These are phyloP conservation scores for Pyrenophora teres DNA, from an alignment of 2,329 filamentous ascomycete genomes.

Conservation along the genomic window DNA sequence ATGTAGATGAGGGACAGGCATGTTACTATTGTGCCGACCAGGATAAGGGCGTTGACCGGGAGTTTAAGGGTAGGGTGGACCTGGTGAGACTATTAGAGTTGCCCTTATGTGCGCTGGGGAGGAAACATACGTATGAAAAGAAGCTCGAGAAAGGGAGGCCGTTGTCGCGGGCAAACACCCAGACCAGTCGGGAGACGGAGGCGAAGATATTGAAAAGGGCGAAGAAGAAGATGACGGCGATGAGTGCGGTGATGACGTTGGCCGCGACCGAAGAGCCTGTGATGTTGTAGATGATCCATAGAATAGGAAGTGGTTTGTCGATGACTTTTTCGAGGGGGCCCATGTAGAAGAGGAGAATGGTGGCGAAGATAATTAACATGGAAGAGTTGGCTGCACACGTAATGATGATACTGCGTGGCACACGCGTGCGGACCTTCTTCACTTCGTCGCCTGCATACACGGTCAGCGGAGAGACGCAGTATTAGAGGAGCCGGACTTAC, in stretches of 20 bases:
- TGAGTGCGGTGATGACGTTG: slow-evolving; percentile 48
- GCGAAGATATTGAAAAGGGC: slow-evolving; percentile 52
- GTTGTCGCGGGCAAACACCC: slow-evolving; percentile 57
- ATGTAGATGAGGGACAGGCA: slow-evolving; percentile 38
- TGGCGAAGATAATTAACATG: slow-evolving; percentile 50
- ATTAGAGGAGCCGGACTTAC: slow-evolving; percentile 13
- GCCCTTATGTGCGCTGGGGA: too few species aligned
- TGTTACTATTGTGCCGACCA: slow-evolving; percentile 39
- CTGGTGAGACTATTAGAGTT: slow-evolving; percentile 11
- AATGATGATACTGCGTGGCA: slow-evolving; percentile 47
- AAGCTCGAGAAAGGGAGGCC: slow-evolving; percentile 48
- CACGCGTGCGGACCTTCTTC: slow-evolving; percentile 46
- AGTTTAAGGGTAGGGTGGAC: slow-evolving; percentile 35
- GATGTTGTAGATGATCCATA: slow-evolving; percentile 50
- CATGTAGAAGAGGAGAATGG: slow-evolving; percentile 53
- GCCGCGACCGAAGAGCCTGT: slow-evolving; percentile 50
- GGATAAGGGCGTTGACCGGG: slow-evolving; percentile 31
- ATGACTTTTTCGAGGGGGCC: slow-evolving; percentile 41
- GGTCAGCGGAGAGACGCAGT: not conserved
- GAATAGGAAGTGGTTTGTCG: slow-evolving; percentile 29
- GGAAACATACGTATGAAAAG: slow-evolving; percentile 37
- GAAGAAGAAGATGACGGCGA: slow-evolving; percentile 48
- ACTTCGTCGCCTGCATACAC: slow-evolving; percentile 41
- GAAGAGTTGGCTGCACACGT: slow-evolving; percentile 51
- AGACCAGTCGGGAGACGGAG: slow-evolving; percentile 55